These are phyloP conservation scores for Detonula confervacea DNA, from an alignment of 352 stramenopile species.

Conservation along the genomic window DNA sequence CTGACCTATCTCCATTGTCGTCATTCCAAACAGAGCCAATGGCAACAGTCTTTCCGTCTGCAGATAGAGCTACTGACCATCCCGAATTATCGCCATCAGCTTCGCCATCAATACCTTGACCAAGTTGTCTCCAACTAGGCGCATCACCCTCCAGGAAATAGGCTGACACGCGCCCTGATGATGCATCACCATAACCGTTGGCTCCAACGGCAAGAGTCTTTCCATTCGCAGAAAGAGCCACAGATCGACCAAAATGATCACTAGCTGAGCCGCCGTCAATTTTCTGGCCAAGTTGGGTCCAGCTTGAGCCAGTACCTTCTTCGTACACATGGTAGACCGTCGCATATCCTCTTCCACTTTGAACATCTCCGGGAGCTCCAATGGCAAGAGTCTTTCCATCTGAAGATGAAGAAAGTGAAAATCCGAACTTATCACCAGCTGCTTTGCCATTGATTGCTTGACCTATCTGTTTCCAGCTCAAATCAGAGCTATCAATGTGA, in stretches of 20 bases:
- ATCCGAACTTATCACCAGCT: not conserved
- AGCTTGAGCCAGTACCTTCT: too few relatives aligned
- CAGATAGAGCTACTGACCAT: not conserved
- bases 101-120: not conserved
- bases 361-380: not conserved
- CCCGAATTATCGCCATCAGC: not conserved
- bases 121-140: too few relatives aligned
- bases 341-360: too few relatives aligned
- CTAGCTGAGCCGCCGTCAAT: not conserved
- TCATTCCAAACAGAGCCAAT: not conserved
- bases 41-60: conserved; percentile 1
- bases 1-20: conserved; percentile 1
- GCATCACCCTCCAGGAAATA: too few relatives aligned
- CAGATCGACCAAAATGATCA: conserved; percentile 1
- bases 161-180: too few relatives aligned
- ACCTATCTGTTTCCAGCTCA: not conserved
- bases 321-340: too few relatives aligned
- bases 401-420: not conserved
- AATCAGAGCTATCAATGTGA: not conserved
- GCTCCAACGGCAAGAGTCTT: not conserved
- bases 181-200: too few relatives aligned
- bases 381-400: conserved; percentile 3
- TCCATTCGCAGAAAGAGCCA: conserved; percentile 2
- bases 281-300: not conserved
- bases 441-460: not conserved